Percentiles rank a stretch among this genome's conserved stretches.
phyloP scores from a whole-genome alignment of 2,329 filamentous ascomycete species.

The Coniosporium tulheliwenetii region DNA sequence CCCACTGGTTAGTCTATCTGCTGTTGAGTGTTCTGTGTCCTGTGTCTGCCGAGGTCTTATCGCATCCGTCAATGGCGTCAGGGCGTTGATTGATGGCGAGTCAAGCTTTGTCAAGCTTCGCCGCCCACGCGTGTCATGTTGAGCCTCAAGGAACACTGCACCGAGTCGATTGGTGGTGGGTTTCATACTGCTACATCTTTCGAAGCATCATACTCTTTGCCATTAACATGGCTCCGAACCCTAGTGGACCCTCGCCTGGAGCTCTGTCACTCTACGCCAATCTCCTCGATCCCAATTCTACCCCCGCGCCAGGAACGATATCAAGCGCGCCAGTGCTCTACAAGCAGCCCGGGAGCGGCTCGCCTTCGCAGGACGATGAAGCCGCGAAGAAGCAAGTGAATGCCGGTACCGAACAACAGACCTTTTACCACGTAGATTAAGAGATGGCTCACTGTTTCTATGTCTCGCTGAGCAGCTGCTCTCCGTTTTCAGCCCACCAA shows the following conservation, averaged over 20 bases:
- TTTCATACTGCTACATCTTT: no score
- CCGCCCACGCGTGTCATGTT: no score
- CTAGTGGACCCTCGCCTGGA: background rate
- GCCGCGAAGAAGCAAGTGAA: constrained; percentile 40
- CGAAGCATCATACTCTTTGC: no score
- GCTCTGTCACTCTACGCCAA: constrained; percentile 68
- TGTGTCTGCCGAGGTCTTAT: no score
- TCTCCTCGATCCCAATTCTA: constrained; percentile 45
- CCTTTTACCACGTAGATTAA: constrained; percentile 11
- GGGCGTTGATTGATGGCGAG: no score
- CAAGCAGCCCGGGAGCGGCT: constrained; percentile 34
- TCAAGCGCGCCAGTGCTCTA: constrained; percentile 63
- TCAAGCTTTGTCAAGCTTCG: no score
- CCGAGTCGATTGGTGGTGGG: no score
- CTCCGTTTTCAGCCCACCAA: constrained; percentile 80
- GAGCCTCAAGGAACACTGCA: no score
- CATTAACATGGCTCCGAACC: no score
- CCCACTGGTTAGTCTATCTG: no score
- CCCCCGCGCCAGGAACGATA: constrained; percentile 43
- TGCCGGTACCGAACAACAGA: constrained; percentile 39
- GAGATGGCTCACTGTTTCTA: constrained; percentile 31
- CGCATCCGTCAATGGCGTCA: no score
- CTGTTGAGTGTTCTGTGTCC: no score
- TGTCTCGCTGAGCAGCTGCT: constrained; percentile 33
- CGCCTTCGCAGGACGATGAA: constrained; percentile 33